Conservation (phyloP, 331 rosid genomes). For the Dryas integrifolia region DNA sequence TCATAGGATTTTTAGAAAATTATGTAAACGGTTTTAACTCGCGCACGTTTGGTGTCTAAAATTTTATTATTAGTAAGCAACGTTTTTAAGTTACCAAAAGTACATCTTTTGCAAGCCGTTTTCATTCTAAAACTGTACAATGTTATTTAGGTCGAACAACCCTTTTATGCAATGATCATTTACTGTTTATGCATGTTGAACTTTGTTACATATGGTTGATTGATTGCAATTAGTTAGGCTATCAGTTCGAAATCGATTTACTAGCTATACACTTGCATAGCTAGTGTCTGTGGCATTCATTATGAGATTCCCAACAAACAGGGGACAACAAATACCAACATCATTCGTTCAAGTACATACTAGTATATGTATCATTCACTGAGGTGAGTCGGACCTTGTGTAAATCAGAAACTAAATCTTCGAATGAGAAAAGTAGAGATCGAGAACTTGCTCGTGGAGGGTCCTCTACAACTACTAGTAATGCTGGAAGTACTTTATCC, state of each 20-base stretch:
- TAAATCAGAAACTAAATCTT: slow-evolving; percentile 43
- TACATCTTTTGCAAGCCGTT: not conserved
- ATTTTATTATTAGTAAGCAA: not conserved
- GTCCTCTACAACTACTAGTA: slow-evolving; percentile 63
- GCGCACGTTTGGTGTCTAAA: not conserved
- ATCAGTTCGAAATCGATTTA: slow-evolving; percentile 10
- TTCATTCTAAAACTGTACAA: not conserved
- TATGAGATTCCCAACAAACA: slow-evolving; percentile 3
- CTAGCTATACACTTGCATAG: slow-evolving; percentile 12
- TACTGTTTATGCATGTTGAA: not conserved
- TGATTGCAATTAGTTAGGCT: slow-evolving; percentile 9
- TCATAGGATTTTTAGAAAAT: not conserved
- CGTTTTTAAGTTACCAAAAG: not conserved
- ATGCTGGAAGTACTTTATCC: slow-evolving; percentile 59
- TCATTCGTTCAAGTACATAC: slow-evolving; percentile 17
- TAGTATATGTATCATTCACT: not conserved
- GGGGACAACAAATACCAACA: not conserved
- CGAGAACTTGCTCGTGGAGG: slow-evolving; percentile 44
- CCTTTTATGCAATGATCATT: slow-evolving; percentile 4
- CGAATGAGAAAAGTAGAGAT: slow-evolving; percentile 49
- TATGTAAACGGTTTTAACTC: not conserved
- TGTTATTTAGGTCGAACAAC: not conserved
- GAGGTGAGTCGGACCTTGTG: slow-evolving; percentile 19
- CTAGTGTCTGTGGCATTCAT: slow-evolving; percentile 14
- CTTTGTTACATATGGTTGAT: not conserved